Evolutionary conservation across 176 grass and related monocot species (phyloP).

Genomic region (Hordeum marinum): DNA sequence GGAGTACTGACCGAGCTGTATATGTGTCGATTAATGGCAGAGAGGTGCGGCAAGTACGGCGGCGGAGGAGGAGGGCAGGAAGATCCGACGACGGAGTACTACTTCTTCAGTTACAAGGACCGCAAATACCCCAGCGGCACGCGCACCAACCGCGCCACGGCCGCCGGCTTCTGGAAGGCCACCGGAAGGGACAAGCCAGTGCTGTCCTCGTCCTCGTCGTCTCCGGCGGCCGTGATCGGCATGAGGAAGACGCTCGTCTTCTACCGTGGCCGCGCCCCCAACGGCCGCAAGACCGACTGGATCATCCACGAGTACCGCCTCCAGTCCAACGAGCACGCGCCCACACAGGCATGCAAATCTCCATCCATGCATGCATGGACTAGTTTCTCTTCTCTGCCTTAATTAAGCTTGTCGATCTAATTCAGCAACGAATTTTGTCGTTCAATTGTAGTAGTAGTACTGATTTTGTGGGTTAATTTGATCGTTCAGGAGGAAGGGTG

Average conservation of each 20-base stretch:
- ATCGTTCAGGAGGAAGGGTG: conserved; percentile 81
- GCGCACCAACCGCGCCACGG: conserved; percentile 81
- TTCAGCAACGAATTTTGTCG: neutral
- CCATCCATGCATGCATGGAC: neutral
- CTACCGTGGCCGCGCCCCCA: conserved; percentile 90
- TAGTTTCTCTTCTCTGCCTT: neutral
- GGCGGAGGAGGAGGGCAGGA: conserved; percentile 21
- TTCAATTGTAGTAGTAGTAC: neutral
- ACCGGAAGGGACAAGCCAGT: conserved; percentile 91
- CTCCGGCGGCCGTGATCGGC: conserved; percentile 53
- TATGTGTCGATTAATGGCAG: conserved; percentile 14
- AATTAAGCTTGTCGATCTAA: neutral
- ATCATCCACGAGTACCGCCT: conserved; percentile 96
- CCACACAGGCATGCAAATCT: conserved; percentile 42
- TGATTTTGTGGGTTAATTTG: neutral
- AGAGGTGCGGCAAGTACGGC: conserved; percentile 44
- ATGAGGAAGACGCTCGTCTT: conserved; percentile 99
- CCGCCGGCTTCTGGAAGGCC: conserved; percentile 95
- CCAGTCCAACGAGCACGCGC: conserved; percentile 68
- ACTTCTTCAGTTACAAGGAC: conserved; percentile 98
- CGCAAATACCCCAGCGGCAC: conserved; percentile 96
- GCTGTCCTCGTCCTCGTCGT: conserved; percentile 22
- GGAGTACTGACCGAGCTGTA: neutral
- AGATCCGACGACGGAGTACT: conserved; percentile 73
- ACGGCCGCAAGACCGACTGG: conserved; percentile 83